A percentile compares a stretch with the other conserved stretches of the same genome.
phyloP scores from a whole-genome alignment of 257 asterid species.

The Lantana camara region DNA sequence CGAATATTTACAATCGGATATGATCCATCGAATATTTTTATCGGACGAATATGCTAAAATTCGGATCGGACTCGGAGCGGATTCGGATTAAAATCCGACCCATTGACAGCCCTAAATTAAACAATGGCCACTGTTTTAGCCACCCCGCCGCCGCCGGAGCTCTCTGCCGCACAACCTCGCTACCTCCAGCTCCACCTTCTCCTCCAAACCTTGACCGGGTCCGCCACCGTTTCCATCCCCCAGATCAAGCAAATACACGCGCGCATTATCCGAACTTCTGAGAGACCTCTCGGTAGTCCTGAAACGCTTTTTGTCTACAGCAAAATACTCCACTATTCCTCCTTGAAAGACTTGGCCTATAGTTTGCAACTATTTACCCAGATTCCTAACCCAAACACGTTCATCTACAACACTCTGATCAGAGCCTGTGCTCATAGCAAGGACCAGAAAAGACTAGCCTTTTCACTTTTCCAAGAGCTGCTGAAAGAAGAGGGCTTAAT shows the following conservation, averaged over 20 bases:
- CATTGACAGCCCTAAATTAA: no score
- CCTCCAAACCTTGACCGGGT: slow-evolving; percentile 46
- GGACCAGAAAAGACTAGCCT: slow-evolving; percentile 43
- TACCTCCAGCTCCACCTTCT: slow-evolving; percentile 44
- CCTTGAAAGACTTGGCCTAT: slow-evolving; percentile 53
- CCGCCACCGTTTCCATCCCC: slow-evolving; percentile 55
- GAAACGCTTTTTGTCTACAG: slow-evolving; percentile 45
- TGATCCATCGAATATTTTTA: no score
- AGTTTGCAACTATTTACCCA: slow-evolving; percentile 44
- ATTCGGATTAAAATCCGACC: no score
- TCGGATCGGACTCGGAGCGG: no score
- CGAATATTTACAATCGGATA: no score
- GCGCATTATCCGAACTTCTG: slow-evolving; percentile 50
- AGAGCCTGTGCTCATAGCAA: slow-evolving; percentile 66
- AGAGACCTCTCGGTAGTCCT: slow-evolving; percentile 34
- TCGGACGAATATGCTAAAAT: no score
- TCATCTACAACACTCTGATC: slow-evolving; percentile 63
- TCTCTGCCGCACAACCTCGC: slow-evolving; percentile 27
- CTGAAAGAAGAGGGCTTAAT: slow-evolving; percentile 33
- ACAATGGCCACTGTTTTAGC: slow-evolving; percentile 40
- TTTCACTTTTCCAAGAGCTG: slow-evolving; percentile 47
- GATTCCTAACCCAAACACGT: slow-evolving; percentile 48
- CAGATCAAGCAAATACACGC: slow-evolving; percentile 75
- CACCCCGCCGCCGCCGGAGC: slow-evolving; percentile 33
- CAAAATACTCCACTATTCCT: slow-evolving; percentile 52